A percentile compares a stretch with the other conserved stretches of the same genome.
phyloP scores from a whole-genome alignment of 768 basidiomycete genomes.

The Pleurotus tuoliensis region DNA sequence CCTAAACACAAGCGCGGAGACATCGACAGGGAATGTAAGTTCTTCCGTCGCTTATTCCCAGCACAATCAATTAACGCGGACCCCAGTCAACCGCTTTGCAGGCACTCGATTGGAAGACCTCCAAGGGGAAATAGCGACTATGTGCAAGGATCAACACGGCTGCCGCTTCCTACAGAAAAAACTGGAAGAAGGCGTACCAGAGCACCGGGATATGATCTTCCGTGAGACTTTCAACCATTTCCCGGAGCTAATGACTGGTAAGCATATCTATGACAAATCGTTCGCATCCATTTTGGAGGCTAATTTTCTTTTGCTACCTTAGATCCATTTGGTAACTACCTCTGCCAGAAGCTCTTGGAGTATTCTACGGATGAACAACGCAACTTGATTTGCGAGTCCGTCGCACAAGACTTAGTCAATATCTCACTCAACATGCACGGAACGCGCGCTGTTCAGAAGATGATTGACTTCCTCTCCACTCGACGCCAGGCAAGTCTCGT shows the following conservation, averaged over 20 bases:
- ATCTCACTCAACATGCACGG: constrained; percentile 99
- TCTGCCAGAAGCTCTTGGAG: constrained; percentile 97
- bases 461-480: constrained; percentile 98
- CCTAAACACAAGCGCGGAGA: constrained; percentile 95
- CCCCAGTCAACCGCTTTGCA: constrained; percentile 89
- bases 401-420: constrained; percentile 94
- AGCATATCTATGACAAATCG: constrained; percentile 14
- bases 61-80: neutral
- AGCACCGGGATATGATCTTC: constrained; percentile 99
- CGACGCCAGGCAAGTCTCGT: constrained; percentile 76
- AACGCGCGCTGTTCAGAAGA: constrained; percentile 98
- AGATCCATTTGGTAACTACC: constrained; percentile 99
- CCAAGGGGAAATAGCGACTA: constrained; percentile 85
- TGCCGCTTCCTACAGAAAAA: constrained; percentile 99
- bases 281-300: constrained; percentile 3
- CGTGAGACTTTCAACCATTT: constrained; percentile 97
- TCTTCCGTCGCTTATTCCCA: neutral
- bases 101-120: constrained; percentile 95
- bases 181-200: constrained; percentile 90
- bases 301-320: constrained; percentile 7
- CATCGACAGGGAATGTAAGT: constrained; percentile 79
- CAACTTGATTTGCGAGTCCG: constrained; percentile 94
- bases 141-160: constrained; percentile 99
- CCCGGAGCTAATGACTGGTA: constrained; percentile 96
- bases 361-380: constrained; percentile 97